Percentiles rank a stretch among this genome's conserved stretches.
Conservation (phyloP, 768 basidiomycete genomes). For the Leccinum subgranulosum region DNA sequence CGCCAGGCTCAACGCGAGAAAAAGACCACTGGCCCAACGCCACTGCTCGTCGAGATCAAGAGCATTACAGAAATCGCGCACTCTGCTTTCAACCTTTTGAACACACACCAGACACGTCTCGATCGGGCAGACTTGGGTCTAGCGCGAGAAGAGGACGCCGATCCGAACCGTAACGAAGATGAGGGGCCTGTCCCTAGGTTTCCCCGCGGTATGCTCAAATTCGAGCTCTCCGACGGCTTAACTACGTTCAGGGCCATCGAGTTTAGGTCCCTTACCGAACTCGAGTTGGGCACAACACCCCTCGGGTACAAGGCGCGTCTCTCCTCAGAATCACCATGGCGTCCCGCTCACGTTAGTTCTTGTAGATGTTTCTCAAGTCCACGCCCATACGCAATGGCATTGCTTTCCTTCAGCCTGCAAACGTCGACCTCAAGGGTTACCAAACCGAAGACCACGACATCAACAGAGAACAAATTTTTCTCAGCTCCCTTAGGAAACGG, state of each 20-base stretch:
- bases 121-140: constrained; percentile 51
- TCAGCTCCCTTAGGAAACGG: constrained; percentile 54
- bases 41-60: constrained; percentile 72
- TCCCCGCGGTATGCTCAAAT: constrained; percentile 71
- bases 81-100: constrained; percentile 79
- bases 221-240: constrained; percentile 78
- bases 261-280: constrained; percentile 58
- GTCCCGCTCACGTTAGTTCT: neutral
- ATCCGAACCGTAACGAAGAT: constrained; percentile 50
- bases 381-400: constrained; percentile 67
- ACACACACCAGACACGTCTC: constrained; percentile 60
- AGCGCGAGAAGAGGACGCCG: constrained; percentile 38
- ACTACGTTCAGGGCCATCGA: constrained; percentile 73
- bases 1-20: constrained; percentile 10
- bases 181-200: constrained; percentile 81
- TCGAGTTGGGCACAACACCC: constrained; percentile 72
- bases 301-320: constrained; percentile 75
- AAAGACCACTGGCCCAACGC: constrained; percentile 34
- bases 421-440: constrained; percentile 58
- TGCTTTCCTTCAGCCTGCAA: constrained; percentile 73
- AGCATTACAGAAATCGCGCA: constrained; percentile 80
- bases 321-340: neutral
- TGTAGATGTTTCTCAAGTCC: constrained; percentile 67
- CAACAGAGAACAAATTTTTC: constrained; percentile 56
- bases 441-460: constrained; percentile 63